Percentiles rank a stretch among this genome's conserved stretches.
Conservation (phyloP, 768 basidiomycete genomes). For the Gymnopilus junonius region DNA sequence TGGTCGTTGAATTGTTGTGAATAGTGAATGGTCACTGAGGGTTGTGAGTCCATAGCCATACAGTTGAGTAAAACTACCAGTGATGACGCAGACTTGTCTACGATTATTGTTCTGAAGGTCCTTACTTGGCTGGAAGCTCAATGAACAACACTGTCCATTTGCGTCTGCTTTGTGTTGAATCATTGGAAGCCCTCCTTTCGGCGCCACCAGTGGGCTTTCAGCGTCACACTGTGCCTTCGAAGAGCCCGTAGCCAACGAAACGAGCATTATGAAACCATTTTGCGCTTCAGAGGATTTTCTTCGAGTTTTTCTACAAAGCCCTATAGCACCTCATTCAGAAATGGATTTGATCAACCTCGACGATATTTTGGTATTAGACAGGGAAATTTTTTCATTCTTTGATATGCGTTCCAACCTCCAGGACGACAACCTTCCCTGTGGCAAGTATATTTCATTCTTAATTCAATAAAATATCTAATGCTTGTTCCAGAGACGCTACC, state of each 20-base stretch:
- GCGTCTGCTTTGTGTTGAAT: constrained; percentile 9
- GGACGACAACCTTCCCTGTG: constrained; percentile 10
- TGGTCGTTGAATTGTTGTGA: too few species aligned
- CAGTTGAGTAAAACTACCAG: too few species aligned
- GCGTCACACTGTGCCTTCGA: neutral
- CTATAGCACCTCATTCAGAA: neutral
- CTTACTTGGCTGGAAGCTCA: neutral
- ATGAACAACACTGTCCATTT: neutral
- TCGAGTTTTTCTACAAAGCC: neutral
- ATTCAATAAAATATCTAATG: too few species aligned
- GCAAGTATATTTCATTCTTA: neutral
- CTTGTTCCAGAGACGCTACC: constrained; percentile 15
- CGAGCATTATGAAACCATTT: neutral
- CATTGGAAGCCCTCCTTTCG: constrained; percentile 14
- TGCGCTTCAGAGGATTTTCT: neutral
- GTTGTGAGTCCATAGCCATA: too few species aligned
- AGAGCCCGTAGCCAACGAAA: neutral
- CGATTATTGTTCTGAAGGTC: too few species aligned
- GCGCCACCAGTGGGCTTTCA: constrained; percentile 18
- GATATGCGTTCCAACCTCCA: constrained; percentile 12
- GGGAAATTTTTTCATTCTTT: constrained; percentile 17
- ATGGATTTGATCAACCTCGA: constrained; percentile 4
- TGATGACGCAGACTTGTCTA: too few species aligned
- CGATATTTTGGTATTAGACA: constrained; percentile 13
- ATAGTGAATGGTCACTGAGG: too few species aligned